These are phyloP conservation scores for Saccharomycopsis sp. DNA, from an alignment of 805 yeast genomes.

Conservation along the genomic window DNA sequence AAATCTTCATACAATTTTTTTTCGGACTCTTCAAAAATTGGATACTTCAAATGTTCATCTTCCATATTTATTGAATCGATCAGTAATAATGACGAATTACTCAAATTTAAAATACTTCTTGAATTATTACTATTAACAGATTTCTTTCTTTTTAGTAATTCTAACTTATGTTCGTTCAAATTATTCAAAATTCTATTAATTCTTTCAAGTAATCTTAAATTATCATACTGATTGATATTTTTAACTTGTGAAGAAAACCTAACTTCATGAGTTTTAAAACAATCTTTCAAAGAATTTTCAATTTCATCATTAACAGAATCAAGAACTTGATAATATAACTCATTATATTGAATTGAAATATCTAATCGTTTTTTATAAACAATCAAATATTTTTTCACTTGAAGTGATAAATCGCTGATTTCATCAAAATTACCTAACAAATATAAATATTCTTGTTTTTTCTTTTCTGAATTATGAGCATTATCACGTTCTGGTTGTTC, in stretches of 20 bases:
- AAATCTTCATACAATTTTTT: slow-evolving; percentile 23
- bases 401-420: slow-evolving; percentile 23
- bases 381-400: slow-evolving; percentile 21
- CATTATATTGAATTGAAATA: slow-evolving; percentile 25
- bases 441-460: slow-evolving; percentile 14
- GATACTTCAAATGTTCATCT: slow-evolving; percentile 8
- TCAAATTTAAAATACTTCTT: background rate
- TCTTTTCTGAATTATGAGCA: slow-evolving; percentile 9
- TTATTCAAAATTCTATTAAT: slow-evolving; percentile 3
- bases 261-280: slow-evolving; percentile 21
- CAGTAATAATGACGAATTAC: background rate
- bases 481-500: background rate
- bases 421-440: slow-evolving; percentile 20
- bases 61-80: too few species aligned
- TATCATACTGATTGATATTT: background rate
- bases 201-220: background rate
- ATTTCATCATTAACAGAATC: slow-evolving; percentile 26
- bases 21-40: slow-evolving; percentile 17
- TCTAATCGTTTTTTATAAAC: slow-evolving; percentile 22
- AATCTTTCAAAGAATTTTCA: slow-evolving; percentile 19
- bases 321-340: slow-evolving; percentile 23
- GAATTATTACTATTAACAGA: background rate
- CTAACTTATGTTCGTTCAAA: background rate
- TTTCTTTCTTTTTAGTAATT: background rate
- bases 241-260: slow-evolving; percentile 20